Base-by-base conservation (phyloP, 2,329 filamentous ascomycete genomes). In the Thelonectria blattea region DNA sequence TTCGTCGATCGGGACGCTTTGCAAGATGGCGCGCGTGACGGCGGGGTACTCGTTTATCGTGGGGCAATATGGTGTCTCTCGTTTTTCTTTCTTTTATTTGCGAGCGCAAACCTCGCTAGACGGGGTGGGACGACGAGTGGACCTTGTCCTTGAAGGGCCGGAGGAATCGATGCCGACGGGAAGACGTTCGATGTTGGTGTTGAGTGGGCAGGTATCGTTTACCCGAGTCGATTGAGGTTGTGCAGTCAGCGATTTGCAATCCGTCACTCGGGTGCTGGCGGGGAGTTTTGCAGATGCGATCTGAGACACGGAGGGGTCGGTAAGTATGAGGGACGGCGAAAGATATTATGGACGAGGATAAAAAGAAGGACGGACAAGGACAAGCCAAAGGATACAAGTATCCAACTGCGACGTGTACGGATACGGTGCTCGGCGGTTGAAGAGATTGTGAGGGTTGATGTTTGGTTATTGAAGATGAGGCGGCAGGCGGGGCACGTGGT, bases 51-150 rank as follows among this genome's bases (percentile, higher is more conserved):
- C 34, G 52, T 41, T 58, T 43, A 42, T 64, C 63, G 60, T 58
- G 56, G 61, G 43, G 58, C 64, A 60, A 42, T 10, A 15, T 37
- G 22, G 22, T 11, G 3, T 46, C 18, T 47, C 24, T 14, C 15
- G 27, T 24, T 46, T 27, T 46, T 27, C 27, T n/a, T 56, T 59
- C 39, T 48, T 61, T 56, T 49, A 60, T 65, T 62, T 65, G 47
- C 56, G 59, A 68, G 67, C 63, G 65, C 67, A 65, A 69, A 65
- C 56, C 48, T 61, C 68, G 62, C 53, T 62, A 68, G 64, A 52
- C 57, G 56, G 49, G 56, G 67, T 69, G 67, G 67, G 67, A 69
- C 67, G 65, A 65, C 61, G 47, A 60, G 67, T 69, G 67, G 67
- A 60, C 62, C 67, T 69, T 22, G 54, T 63, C 68, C 65, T 67